Base-by-base conservation (phyloP, 495 filamentous ascomycete species). In the Aspergillus cristatus region DNA sequence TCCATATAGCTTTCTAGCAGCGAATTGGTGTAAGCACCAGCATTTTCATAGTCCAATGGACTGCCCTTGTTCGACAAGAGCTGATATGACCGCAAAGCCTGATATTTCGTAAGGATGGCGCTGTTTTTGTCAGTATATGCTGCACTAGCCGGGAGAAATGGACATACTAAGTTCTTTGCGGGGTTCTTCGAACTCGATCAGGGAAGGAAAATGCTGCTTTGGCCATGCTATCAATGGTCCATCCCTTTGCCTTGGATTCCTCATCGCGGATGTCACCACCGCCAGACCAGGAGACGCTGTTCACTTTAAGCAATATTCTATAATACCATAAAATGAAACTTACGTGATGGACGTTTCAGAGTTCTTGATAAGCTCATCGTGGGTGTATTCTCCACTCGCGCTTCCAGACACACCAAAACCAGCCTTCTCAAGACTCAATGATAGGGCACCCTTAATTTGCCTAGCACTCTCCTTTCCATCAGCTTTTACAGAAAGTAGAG, bases 101-200 rank as follows among this genome's bases (percentile, higher is more conserved):
- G 14, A 18, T 42, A 42, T 20, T 42, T 42, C 7, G 40, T 42
- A 13, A 42, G 15, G 22, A 36, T 42, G 22, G 40, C 40, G 14
- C 28, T 26, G 4, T 26, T 26, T n/a, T 26, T 6, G 24, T 26
- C 24, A 26, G 24, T 11, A 6, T 11, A 26, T 26, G 11, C 24
- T 26, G 11, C 11, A 26, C 24, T 6, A 11, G 24, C 24, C 24
- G 24, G 6, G 24, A 6, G 6, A 26, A 6, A 26, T 26, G 24
- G 24, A 26, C 24, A 6, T 11, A 26, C 24, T 26, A 11, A 6
- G 24, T 26, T 26, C 24, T 6, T 11, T 26, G 24, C 6, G 24
- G 24, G 11, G 24, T 26, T 6, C 11, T 6, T 26, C 24, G 24
- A 11, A 26, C 24, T 26, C 24, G 24, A 26, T 26, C 24, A 6